Percentiles rank a stretch among this genome's conserved stretches.
These are phyloP conservation scores for Oryza australiensis DNA, from an alignment of 176 grass and related monocot species.

Conservation along the genomic window DNA sequence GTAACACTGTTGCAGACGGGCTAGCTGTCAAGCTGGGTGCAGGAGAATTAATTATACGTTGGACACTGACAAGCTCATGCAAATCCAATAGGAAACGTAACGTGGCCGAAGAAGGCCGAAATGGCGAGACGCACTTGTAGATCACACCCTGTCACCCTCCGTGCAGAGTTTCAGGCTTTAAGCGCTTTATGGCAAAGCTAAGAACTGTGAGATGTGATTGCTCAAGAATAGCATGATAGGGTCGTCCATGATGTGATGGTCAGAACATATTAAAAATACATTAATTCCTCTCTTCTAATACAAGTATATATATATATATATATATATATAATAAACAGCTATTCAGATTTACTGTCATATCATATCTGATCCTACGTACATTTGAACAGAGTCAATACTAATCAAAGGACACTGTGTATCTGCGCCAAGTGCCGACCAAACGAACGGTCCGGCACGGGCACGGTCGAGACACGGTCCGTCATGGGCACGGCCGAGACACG, in stretches of 20 bases:
- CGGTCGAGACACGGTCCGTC: no score
- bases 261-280: neutral
- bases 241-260: neutral
- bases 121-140: neutral
- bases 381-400: no score
- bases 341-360: no score
- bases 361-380: no score
- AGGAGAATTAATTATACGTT: neutral
- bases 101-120: neutral
- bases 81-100: neutral
- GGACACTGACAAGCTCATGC: neutral
- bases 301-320: no score
- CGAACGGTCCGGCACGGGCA: no score
- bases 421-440: no score
- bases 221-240: neutral
- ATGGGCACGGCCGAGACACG: no score
- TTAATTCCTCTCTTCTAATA: no score
- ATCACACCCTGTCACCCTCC: neutral
- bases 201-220: neutral
- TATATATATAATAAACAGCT: no score
- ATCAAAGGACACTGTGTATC: neutral
- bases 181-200: neutral
- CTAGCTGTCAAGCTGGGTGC: no score
- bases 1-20: no score
- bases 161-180: neutral